Base-by-base conservation (phyloP, 228 moss, liverwort and hornwort species). In the Sphagnum fallax region DNA sequence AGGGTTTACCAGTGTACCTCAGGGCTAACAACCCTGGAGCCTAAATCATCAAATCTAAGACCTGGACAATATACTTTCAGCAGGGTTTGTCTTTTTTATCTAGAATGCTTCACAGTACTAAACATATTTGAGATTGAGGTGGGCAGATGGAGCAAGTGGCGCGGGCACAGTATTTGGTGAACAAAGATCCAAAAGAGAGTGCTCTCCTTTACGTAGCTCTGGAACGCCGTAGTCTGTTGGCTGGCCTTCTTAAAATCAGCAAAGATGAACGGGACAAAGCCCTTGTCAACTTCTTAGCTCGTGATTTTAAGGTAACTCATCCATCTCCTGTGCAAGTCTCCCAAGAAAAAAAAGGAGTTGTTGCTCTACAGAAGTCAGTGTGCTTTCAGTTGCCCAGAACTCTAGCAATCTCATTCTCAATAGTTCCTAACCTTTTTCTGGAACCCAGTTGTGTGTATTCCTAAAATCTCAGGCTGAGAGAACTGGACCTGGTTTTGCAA, bases 111-210 rank as follows among this genome's bases (percentile, higher is more conserved):
- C 32, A 32, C 32, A 14, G 5, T 61, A 16, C 4, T 11, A 10
- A 32, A 49, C 10, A 65, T 16, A 65, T 6, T 65, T 65, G 12
- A 4, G 32, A 55, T 65, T 47, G 53, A 57, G 71, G 52, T 74
- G 65, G 73, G 62, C 79, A 98, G 98, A 90, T 98, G 85, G 98
- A 98, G 83, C 92, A 89, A 78, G 85, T 98, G 65, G 98, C 98
- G 69, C 85, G 93, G 69, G 75, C 87, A 66, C 93, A 93, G 69
- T 98, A 83, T 81, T 73, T 98, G 81, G 77, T 74, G 69, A 93
- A 78, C 55, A 98, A 87, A 72, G 98, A 98, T 76, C 90, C 98
- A n/a, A 98, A 98, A 71, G 93, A 92, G 72, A 91, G 93, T 81
- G 87, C 93, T 72, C 83, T 98, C 70, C 72, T 98, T 16, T 98